Percentiles rank a stretch among this genome's conserved stretches.
Conservation (phyloP, 2,329 filamentous ascomycete species). For the Xylariaceae sp. region DNA sequence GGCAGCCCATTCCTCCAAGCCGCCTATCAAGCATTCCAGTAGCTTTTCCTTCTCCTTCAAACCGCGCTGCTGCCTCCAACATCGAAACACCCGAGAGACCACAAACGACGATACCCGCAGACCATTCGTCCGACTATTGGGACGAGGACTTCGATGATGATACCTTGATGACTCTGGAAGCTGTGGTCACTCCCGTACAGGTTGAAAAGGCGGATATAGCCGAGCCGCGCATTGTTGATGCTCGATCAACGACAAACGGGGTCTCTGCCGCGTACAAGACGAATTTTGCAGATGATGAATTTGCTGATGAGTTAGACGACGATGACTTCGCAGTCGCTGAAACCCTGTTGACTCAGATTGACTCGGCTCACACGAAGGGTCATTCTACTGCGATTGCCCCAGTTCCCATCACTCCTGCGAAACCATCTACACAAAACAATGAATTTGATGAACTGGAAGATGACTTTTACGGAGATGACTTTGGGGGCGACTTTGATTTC, state of each 20-base stretch:
- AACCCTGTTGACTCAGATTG: conserved; percentile 35
- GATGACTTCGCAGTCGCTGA: conserved; percentile 51
- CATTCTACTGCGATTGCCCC: conserved; percentile 16
- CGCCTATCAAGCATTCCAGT: conserved; percentile 15
- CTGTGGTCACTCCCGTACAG: conserved; percentile 27
- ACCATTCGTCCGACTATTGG: conserved; percentile 48
- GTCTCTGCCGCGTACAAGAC: conserved; percentile 11
- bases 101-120: too few relatives aligned
- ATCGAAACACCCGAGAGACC: too few relatives aligned
- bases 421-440: conserved; percentile 11
- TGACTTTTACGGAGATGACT: conserved; percentile 65
- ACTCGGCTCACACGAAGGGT: conserved; percentile 25
- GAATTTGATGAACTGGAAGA: conserved; percentile 36
- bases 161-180: conserved; percentile 51
- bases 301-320: conserved; percentile 60
- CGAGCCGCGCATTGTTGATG: conserved; percentile 13
- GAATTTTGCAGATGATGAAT: conserved; percentile 49
- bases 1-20: conserved; percentile 19
- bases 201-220: conserved; percentile 18
- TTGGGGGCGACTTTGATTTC: conserved; percentile 69
- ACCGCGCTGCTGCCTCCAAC: conserved; percentile 11
- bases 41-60: conserved; percentile 20
- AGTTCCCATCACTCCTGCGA: conserved; percentile 10
- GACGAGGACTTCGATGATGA: conserved; percentile 60
- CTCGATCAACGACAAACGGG: conserved; percentile 15